These are phyloP conservation scores for Musa troglodytarum DNA, from an alignment of 176 grass and related monocot species.

Conservation along the genomic window DNA sequence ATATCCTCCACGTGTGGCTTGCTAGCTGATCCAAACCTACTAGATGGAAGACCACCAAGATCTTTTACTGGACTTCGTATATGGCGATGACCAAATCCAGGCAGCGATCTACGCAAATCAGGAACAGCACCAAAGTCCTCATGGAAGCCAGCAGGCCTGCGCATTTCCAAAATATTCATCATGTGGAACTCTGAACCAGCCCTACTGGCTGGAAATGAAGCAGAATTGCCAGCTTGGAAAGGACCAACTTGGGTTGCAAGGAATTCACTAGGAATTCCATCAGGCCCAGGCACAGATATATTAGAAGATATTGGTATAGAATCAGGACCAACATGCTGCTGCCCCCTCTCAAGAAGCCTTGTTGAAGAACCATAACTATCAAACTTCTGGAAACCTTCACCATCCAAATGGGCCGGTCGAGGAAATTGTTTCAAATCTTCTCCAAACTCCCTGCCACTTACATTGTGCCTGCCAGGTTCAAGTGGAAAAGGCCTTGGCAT, in stretches of 20 bases:
- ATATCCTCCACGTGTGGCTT: slow-evolving; percentile 1
- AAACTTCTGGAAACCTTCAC: slow-evolving; percentile 26
- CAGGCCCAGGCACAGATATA: slow-evolving; percentile 26
- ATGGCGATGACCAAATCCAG: slow-evolving; percentile 38
- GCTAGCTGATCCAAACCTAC: slow-evolving; percentile 20
- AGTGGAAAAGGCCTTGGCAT: slow-evolving; percentile 27
- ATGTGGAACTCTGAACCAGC: slow-evolving; percentile 10
- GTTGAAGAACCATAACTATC: slow-evolving; percentile 7
- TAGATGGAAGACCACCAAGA: slow-evolving; percentile 20
- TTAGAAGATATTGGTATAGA: slow-evolving; percentile 21
- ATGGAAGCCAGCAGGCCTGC: slow-evolving; percentile 23
- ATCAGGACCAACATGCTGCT: slow-evolving; percentile 1
- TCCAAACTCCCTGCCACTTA: slow-evolving; percentile 34
- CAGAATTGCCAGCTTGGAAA: too few species aligned
- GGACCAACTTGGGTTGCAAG: slow-evolving; percentile 34
- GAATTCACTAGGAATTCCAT: slow-evolving; percentile 28
- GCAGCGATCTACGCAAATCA: background rate
- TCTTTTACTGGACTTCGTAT: slow-evolving; percentile 47
- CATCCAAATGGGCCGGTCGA: slow-evolving; percentile 34
- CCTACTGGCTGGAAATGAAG: slow-evolving; percentile 16
- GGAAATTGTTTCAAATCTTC: slow-evolving; percentile 45
- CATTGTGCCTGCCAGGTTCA: slow-evolving; percentile 41
- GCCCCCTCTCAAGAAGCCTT: slow-evolving; percentile 9
- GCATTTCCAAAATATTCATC: slow-evolving; percentile 17
- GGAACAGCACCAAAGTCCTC: slow-evolving; percentile 29